These are phyloP conservation scores for Saccharomyces jurei DNA, from an alignment of 805 yeast genomes.

Conservation along the genomic window DNA sequence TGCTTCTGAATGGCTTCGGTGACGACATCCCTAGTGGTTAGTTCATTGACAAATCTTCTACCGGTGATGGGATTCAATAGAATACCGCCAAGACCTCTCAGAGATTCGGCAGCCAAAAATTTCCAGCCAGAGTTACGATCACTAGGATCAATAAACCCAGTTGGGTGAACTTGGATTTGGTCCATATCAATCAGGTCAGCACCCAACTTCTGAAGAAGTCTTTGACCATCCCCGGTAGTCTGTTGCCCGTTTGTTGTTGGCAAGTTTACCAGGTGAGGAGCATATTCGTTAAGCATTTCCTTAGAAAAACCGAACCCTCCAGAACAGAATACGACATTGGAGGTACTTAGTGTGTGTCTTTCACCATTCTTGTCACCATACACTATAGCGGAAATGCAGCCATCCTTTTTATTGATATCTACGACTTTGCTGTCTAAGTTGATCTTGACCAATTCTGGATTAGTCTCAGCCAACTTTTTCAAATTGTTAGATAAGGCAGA, in stretches of 20 bases:
- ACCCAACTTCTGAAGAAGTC: constrained; percentile 38
- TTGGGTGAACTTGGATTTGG: constrained; percentile 54
- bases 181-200: constrained; percentile 51
- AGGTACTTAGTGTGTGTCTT: constrained; percentile 20
- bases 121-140: constrained; percentile 39
- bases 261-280: constrained; percentile 38
- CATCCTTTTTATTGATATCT: constrained; percentile 24
- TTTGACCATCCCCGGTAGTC: constrained; percentile 54
- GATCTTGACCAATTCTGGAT: constrained; percentile 30
- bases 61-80: constrained; percentile 39
- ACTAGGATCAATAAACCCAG: constrained; percentile 45
- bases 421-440: constrained; percentile 34
- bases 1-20: constrained; percentile 35
- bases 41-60: constrained; percentile 46
- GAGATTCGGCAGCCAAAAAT: constrained; percentile 51
- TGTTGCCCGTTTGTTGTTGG: constrained; percentile 52
- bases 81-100: constrained; percentile 54
- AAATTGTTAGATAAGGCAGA: constrained; percentile 37
- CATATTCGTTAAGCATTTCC: constrained; percentile 34
- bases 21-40: constrained; percentile 46
- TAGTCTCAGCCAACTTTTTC: constrained; percentile 25
- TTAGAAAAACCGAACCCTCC: constrained; percentile 47
- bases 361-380: constrained; percentile 29
- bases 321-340: constrained; percentile 43
- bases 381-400: constrained; percentile 36